Base-by-base conservation (phyloP, 2,329 filamentous ascomycete species). In the Beauveria scarabaeidicola region DNA sequence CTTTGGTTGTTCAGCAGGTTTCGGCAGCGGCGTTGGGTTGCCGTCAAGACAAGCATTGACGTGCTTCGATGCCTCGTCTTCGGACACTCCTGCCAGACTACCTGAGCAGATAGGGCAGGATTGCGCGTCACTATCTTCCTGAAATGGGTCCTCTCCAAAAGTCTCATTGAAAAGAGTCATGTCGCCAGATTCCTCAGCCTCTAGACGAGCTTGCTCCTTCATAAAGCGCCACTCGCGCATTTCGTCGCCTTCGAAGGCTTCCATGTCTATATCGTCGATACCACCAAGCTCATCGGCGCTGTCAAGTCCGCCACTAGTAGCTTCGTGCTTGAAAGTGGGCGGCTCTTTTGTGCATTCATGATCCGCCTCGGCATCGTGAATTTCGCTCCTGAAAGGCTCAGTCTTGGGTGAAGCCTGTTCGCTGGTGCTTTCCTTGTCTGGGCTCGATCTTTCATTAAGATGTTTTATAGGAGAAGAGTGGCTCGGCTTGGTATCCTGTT, bases 21-120 rank as follows among this genome's bases (percentile, higher is more conserved):
- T 66, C 7, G 74, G 81, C 15, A 88, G 67, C 2, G 86, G 81
- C 48, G 84, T 81, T 5, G 88, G 82, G 50, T 88, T 88, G 1
- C 91, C 91, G 69, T 99, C 94, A 2, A 99, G 78, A 72, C 94
- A 99, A 10, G 87, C 85, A 70, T 99, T 99, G 64, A 99, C 94
- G 71, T 99, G 94, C 2, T 87, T 75, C 7, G 88, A 89, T 10
- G 86, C 88, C 66, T 93, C 83, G 69, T 91, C 84, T 61, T 74
- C 69, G 59, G 77, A 82, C 13, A 86, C 70, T 0, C 84, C 86
- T 17, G 71, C 74, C 38, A 97, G 76, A 63, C 74, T 84, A 1
- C 78, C 77, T 65, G 81, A 83, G 71, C 94, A 97, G 29, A 97
- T 86, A 1, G 93, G 93, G 70, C 92, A 97, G 46, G 71, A 74